Base-by-base conservation (phyloP, 2,329 filamentous ascomycete species). In the Neospermospora avenae region DNA sequence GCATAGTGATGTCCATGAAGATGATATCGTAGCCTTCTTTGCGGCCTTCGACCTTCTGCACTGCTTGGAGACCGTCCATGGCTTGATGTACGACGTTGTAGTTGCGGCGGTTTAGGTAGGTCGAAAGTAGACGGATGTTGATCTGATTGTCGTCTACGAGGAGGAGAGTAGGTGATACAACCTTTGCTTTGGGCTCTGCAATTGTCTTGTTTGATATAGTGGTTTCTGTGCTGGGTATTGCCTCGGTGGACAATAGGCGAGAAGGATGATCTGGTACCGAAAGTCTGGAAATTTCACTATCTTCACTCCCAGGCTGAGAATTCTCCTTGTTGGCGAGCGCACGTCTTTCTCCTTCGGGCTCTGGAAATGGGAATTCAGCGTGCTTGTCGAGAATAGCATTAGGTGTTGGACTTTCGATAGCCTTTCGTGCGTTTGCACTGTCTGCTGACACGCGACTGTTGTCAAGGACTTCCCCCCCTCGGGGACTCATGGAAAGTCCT, bases 1-100 rank as follows among this genome's bases (percentile, higher is more conserved):
- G 82, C 82, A 84, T 84, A 4, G 68, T 69, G 75, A 79, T 77
- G 63, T 84, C 82, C 77, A 80, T 73, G 34, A 73, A 75, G 2
- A 82, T 75, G 44, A 80, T 74, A 41, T 77, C 75, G 52, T 76
- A 77, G 0, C 71, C 66, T 48, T 77, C 73, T 2, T 65, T 61
- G 3, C 69, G 62, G 7, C 65, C 64, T 45, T 77, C 71, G 59
- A 78, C 79, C 31, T 70, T 70, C 6, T 78, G 70, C 0, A 82
- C 75, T 2, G 81, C 81, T 66, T 81, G 75, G 1, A 77, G 72
- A 6, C 81, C 81, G 63, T 82, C 76, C 22, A 69, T 69, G 1
- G 80, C 80, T 14, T 75, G 75, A n/a, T 74, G 71, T 16, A 75
- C 72, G 3, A 72, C 70, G n/a, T 70, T 67, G 28, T 77, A 76